Evolutionary conservation across 1,284 basidiomycete genomes (phyloP), one percentile per base, ranked within the genome.

Genomic region (Erythrobasidium hasegawianum): DNA sequence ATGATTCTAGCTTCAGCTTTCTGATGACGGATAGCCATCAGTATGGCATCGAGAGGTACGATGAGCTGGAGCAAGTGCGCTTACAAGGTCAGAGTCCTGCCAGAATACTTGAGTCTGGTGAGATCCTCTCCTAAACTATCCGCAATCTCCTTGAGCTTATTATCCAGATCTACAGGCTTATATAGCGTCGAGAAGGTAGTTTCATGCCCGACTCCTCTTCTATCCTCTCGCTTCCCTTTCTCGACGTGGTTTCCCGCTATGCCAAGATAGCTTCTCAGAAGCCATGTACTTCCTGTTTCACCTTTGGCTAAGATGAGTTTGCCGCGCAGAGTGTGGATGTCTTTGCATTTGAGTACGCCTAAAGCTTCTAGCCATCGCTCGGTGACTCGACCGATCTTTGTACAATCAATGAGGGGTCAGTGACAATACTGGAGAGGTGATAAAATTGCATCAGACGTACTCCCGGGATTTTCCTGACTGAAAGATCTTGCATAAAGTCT

Each of bases 141-240:
- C 0, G 89, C 86, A 47, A 95, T 84, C 66, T 88, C 85, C 27
- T 87, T 83, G 0, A 97, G 81, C 74, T 88, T 52, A 64, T 52
- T 38, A 2, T 52, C 56, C 47, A 33, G 40, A 59, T 68, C 53
- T 38, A 56, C 13, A 29, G 71, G 24, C 55, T 43, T 10, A 39
- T 22, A 47, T 50, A 60, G 59, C 47, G 16, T 38, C 29, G 54
- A 33, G 60, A 74, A 73, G 56, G 72, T 90, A 88, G 88, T 81
- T 79, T 97, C 93, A 18, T 87, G 85, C 1, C 93, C 92, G 41
- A 96, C 89, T 69, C 89, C 91, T 79, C 93, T 95, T 52, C 88
- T 81, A 73, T 89, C 87, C 71, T 89, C 88, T 68, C 90, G 80
- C 69, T 82, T 82, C 56, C 84, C 81, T 0, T 90, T 86, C 67